phyloP scores from a whole-genome alignment of 768 basidiomycete genomes.

The Leucocoprinus sp. region DNA sequence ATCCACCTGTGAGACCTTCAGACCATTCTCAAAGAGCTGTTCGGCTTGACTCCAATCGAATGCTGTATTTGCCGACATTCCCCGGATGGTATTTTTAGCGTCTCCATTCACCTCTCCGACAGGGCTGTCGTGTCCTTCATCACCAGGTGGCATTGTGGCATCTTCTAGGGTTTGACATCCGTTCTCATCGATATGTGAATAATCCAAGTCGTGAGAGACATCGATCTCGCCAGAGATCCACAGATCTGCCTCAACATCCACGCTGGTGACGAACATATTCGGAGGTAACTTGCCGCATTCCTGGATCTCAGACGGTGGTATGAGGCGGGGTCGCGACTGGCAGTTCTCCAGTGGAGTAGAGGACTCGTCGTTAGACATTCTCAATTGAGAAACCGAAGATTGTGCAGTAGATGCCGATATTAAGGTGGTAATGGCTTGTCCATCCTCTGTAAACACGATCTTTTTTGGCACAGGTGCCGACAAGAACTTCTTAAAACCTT shows the following conservation, averaged over 20 bases:
- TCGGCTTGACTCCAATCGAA: conserved; percentile 33
- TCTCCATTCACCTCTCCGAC: conserved; percentile 9
- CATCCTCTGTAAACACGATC: conserved; percentile 40
- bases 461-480: conserved; percentile 32
- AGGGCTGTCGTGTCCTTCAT: conserved; percentile 12
- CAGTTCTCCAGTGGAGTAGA: conserved; percentile 2
- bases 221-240: conserved; percentile 19
- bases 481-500: conserved; percentile 52
- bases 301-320: conserved; percentile 60
- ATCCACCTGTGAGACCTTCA: conserved; percentile 16
- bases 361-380: not conserved
- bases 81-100: not conserved
- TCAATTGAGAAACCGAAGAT: not conserved
- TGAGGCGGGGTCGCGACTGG: conserved; percentile 26
- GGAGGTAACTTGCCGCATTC: conserved; percentile 41
- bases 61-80: conserved; percentile 2
- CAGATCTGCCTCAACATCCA: conserved; percentile 55
- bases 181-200: conserved; percentile 10
- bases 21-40: conserved; percentile 22
- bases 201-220: not conserved
- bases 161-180: conserved; percentile 13
- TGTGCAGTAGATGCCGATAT: not conserved
- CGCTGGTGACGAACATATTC: conserved; percentile 62
- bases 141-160: conserved; percentile 16
- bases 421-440: not conserved